Evolutionary conservation across 345 rosid species (phyloP).

Genomic region (Luvunga scandens): DNA sequence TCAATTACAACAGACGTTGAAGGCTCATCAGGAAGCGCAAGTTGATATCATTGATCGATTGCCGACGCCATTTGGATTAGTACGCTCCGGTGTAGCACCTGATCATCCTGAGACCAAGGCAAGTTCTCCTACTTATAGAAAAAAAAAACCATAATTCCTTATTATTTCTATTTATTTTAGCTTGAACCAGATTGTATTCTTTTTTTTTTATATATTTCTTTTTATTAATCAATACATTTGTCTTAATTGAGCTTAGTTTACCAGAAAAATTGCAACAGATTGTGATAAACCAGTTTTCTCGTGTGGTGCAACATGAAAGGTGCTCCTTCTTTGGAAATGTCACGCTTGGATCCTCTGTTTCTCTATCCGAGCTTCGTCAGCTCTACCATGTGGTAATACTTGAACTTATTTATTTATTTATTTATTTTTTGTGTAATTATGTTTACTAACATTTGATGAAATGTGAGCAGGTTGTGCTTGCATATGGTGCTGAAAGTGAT

Average conservation of each 20-base stretch:
- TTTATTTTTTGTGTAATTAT: neutral
- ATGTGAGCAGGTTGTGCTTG: constrained; percentile 79
- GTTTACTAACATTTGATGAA: constrained; percentile 4
- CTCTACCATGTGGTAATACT: constrained; percentile 69
- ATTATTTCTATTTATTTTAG: neutral
- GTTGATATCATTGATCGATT: constrained; percentile 85
- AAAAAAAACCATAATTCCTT: too few relatives aligned
- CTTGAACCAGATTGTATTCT: too few relatives aligned
- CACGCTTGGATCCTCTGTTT: constrained; percentile 63
- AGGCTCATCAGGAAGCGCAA: constrained; percentile 56
- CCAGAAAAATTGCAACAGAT: constrained; percentile 64
- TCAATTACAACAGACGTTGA: constrained; percentile 50
- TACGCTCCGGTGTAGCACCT: constrained; percentile 94
- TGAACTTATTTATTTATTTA: too few relatives aligned
- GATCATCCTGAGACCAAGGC: constrained; percentile 99
- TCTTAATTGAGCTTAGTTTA: constrained; percentile 49
- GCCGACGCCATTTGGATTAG: constrained; percentile 90
- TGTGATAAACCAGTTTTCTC: constrained; percentile 82
- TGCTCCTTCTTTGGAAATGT: constrained; percentile 83
- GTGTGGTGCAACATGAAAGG: constrained; percentile 59
- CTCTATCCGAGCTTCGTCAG: constrained; percentile 70
- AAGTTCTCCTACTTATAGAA: neutral
- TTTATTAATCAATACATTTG: neutral
- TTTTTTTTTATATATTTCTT: neutral
- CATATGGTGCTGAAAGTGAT: constrained; percentile 96